Evolutionary conservation across 257 asterid genomes (phyloP).

Genomic region (Paulownia fortunei): DNA sequence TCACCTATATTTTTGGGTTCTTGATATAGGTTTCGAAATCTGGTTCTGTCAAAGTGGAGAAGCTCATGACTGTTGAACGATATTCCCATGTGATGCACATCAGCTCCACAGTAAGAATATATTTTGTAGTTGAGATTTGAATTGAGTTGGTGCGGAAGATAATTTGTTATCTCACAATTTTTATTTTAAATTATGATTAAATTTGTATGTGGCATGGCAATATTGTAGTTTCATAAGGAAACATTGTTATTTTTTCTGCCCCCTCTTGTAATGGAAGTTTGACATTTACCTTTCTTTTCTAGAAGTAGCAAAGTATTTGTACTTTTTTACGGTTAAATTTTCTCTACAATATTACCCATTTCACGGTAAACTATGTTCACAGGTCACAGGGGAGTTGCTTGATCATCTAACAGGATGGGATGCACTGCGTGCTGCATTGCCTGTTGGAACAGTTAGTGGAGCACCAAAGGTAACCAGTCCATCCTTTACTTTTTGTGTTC

Average conservation of each 20-base stretch:
- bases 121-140: not conserved
- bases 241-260: not conserved
- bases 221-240: not conserved
- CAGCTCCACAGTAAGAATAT: slow-evolving; percentile 84
- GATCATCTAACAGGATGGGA: slow-evolving; percentile 90
- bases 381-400: slow-evolving; percentile 89
- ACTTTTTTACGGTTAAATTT: not conserved
- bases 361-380: slow-evolving; percentile 17
- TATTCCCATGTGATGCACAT: slow-evolving; percentile 97
- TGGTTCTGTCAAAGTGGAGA: slow-evolving; percentile 82
- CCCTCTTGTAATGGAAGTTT: not conserved
- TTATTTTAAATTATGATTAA: not conserved
- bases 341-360: not conserved
- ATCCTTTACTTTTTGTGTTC: not conserved
- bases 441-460: slow-evolving; percentile 97
- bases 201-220: not conserved
- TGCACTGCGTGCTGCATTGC: slow-evolving; percentile 85
- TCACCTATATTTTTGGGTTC: slow-evolving; percentile 5
- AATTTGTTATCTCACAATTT: not conserved
- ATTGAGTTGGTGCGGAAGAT: not conserved
- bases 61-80: slow-evolving; percentile 81
- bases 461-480: slow-evolving; percentile 75
- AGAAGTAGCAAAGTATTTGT: not conserved
- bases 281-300: not conserved
- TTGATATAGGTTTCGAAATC: slow-evolving; percentile 79